Base-by-base conservation (phyloP, 2,329 filamentous ascomycete genomes). In the Chaetomium globosum region DNA sequence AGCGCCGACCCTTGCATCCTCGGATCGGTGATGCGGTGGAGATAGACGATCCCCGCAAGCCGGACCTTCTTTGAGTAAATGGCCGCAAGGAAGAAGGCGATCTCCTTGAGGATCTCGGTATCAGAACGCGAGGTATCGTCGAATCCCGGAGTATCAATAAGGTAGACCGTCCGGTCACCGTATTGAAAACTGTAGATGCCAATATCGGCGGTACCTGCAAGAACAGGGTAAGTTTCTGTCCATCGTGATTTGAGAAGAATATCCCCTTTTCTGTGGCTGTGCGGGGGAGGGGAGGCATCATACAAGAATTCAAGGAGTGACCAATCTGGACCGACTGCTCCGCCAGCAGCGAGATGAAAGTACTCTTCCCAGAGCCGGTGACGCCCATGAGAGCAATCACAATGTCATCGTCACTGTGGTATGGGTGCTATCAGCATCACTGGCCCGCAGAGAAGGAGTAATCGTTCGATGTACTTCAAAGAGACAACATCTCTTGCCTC, bases 321-420 rank as follows among this genome's bases (percentile, higher is more conserved):
- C 56, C 56, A 49, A 59, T 28, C 9, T 28, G 26, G 19, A 59
- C 43, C 26, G 26, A 31, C 19, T 59, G 26, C 19, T 33, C 56
- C 28, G 43, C 56, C 9, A 59, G 46, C 28, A 49, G 56, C 2
- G 56, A 59, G 43, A 59, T 59, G 43, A 59, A 51, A 4, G 56
- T 59, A 28, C 43, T 59, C 39, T 59, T 59, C n/a, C 56, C 56
- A 1, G 43, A 31, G 39, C 56, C 56, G 3, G 56, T 59, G 8
- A 59, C 56, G 43, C 56, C 56, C 56, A 59, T 59, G 28, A 59
- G 5, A n/a, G 56, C 43, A n/a, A 59, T 59, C 19, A 59, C 56
- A 19, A 59, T 49, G 51, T 49, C 56, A 21, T 52, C 49, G 23
- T 52, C 49, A 30, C 49, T 52, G 23, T 19, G 39, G 16, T 5